Base-by-base conservation (phyloP, 371 early-diverging fungal genomes). In the Mortierella sp. region DNA sequence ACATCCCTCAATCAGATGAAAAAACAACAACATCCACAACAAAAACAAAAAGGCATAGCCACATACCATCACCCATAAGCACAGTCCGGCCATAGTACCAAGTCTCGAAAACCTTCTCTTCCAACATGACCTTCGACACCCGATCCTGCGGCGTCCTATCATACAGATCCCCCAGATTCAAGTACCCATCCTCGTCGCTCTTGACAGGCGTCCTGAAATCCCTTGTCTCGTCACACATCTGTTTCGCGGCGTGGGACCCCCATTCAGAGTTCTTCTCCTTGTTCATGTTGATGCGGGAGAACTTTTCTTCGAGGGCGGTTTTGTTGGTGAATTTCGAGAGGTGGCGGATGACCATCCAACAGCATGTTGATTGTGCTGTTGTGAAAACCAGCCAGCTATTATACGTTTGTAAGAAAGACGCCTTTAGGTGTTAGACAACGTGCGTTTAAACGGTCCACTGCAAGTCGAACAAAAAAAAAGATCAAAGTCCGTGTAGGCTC, bases 21-120 rank as follows among this genome's bases (percentile, higher is more conserved):
- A 27, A 21, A 54, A 21, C 1, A 21, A 54, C 21, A 58, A n/a
- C 32, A 56, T 16, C 1, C 10, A 29, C 14, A 29, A 6, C 12
- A 29, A 35, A 8, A 16, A 18, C 5, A 6, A 12, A 29, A 35
- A 8, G 16, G 1, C 5, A 21, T 38, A 5, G 8, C 8, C 8
- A 68, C 65, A 24, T 41, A 68, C 68, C 76, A 75, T 75, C 76
- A 1, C 76, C 76, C 12, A 75, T 32, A 2, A 75, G 41, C 1
- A 48, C 76, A 10, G 70, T 51, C 8, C 76, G 65, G 1, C 76
- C 76, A 51, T 75, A 24, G 8, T 16, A 29, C 76, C 76, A 75
- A 5, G 76, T 75, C 70, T 75, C 70, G 5, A 68, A 75, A 7
- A 75, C 48, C n/a, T 70, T 75, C 49, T 75, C 76, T 5, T 74